Conservation (phyloP, 2,329 filamentous ascomycete species). For the Arthrobotrys conoides region DNA sequence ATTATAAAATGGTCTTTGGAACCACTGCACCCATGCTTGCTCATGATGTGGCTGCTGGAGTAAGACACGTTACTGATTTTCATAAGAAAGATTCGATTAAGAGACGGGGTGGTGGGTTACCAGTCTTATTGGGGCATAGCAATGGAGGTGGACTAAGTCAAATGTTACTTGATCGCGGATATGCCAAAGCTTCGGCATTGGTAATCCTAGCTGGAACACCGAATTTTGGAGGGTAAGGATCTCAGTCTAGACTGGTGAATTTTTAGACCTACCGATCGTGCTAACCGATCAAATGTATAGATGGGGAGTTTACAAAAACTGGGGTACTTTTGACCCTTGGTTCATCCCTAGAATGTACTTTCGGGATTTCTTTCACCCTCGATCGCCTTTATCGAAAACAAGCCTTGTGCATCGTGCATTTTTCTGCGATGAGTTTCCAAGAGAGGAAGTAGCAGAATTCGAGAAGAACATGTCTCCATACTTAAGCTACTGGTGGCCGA, state of each 20-base stretch:
- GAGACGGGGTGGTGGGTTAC: slow-evolving; percentile 33
- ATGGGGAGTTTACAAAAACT: slow-evolving; percentile 69
- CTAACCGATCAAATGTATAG: slow-evolving; percentile 14
- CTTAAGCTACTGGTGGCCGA: slow-evolving; percentile 72
- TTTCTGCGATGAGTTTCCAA: slow-evolving; percentile 69
- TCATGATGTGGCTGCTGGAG: slow-evolving; percentile 66
- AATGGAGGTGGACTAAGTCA: slow-evolving; percentile 71
- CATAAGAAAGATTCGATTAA: slow-evolving; percentile 66
- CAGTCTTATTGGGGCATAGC: slow-evolving; percentile 71
- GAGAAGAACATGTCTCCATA: slow-evolving; percentile 69
- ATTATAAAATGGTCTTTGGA: slow-evolving; percentile 62
- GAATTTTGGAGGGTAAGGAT: slow-evolving; percentile 70
- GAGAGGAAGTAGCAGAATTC: slow-evolving; percentile 68
- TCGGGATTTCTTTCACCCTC: slow-evolving; percentile 69
- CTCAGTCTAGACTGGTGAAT: neutral
- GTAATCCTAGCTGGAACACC: slow-evolving; percentile 70
- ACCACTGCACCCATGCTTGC: slow-evolving; percentile 59
- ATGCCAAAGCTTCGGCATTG: slow-evolving; percentile 68
- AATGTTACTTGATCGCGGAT: slow-evolving; percentile 68
- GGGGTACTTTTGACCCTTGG: slow-evolving; percentile 70
- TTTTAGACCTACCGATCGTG: slow-evolving; percentile 25
- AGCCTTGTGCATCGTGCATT: slow-evolving; percentile 70
- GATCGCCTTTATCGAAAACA: slow-evolving; percentile 71
- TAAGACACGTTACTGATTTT: slow-evolving; percentile 69
- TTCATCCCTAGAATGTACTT: slow-evolving; percentile 70